phyloP scores from a whole-genome alignment of 75 land plant species.

The Ceratopteris richardii region DNA sequence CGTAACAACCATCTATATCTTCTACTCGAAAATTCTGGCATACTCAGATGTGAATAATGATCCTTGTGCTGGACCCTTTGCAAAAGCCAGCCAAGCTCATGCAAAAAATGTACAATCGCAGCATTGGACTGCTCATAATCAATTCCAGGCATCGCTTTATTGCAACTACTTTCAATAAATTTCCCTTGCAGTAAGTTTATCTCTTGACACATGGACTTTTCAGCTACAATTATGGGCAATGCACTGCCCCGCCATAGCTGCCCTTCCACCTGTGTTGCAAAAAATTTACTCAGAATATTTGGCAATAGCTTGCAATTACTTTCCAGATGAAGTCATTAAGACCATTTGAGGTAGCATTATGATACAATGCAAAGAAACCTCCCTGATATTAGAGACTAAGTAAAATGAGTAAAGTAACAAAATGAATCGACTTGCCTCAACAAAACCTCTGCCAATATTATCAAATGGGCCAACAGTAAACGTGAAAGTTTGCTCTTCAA shows the following conservation, averaged over 20 bases:
- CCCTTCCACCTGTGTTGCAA: conserved; percentile 56
- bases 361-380: no score
- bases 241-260: conserved; percentile 39
- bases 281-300: no score
- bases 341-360: no score
- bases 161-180: conserved; percentile 14
- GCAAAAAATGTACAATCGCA: conserved; percentile 34
- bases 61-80: conserved; percentile 35
- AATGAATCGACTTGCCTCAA: conserved; percentile 41
- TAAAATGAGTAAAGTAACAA: no score
- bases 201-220: conserved; percentile 54
- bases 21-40: conserved; percentile 21
- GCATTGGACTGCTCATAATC: conserved; percentile 28
- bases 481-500: neutral
- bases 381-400: no score
- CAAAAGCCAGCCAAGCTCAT: conserved; percentile 93
- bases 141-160: neutral
- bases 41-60: conserved; percentile 4
- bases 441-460: conserved; percentile 53
- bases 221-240: conserved; percentile 71
- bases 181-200: conserved; percentile 38
- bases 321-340: no score
- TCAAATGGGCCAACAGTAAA: conserved; percentile 20
- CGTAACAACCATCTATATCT: conserved; percentile 61
- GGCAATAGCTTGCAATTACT: no score